A percentile compares a stretch with the other conserved stretches of the same genome.
These are phyloP conservation scores for Nakazawaea wyomingensis DNA, from an alignment of 805 yeast species.

Conservation along the genomic window DNA sequence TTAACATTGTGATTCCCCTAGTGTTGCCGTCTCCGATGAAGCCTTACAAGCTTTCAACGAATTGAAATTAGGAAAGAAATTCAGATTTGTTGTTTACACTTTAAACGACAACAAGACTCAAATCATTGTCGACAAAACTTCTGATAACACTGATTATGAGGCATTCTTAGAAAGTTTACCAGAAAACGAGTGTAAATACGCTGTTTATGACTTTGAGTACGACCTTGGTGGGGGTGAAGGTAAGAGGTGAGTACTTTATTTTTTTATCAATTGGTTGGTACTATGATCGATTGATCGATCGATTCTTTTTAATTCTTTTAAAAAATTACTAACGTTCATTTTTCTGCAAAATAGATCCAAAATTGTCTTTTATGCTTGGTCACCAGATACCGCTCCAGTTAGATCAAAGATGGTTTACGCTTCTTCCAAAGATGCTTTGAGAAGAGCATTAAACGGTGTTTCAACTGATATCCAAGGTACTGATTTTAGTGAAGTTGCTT, in stretches of 20 bases:
- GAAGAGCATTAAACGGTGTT: conserved; percentile 95
- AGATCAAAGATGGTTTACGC: conserved; percentile 98
- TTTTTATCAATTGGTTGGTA: no score
- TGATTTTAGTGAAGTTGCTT: conserved; percentile 94
- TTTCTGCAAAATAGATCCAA: conserved; percentile 36
- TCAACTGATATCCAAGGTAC: conserved; percentile 96
- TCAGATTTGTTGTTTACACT: conserved; percentile 75
- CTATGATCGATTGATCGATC: no score
- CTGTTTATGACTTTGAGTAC: conserved; percentile 95
- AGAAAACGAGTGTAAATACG: conserved; percentile 94
- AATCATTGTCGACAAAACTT: conserved; percentile 83
- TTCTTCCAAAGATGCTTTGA: conserved; percentile 94
- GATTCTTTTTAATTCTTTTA: background rate
- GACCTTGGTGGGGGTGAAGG: conserved; percentile 89
- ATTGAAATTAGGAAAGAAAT: conserved; percentile 88
- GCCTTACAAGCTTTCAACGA: conserved; percentile 93
- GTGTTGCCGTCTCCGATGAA: conserved; percentile 82
- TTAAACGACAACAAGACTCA: conserved; percentile 84
- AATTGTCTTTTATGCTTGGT: conserved; percentile 80
- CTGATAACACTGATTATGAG: conserved; percentile 73
- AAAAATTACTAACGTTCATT: background rate
- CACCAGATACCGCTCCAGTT: conserved; percentile 96
- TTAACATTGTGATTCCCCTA: conserved; percentile 18
- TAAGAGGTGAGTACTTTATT: conserved; percentile 70
- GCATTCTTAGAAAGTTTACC: conserved; percentile 83